These are phyloP conservation scores for Suhomyces kilbournensis DNA, from an alignment of 805 yeast genomes.

Conservation along the genomic window DNA sequence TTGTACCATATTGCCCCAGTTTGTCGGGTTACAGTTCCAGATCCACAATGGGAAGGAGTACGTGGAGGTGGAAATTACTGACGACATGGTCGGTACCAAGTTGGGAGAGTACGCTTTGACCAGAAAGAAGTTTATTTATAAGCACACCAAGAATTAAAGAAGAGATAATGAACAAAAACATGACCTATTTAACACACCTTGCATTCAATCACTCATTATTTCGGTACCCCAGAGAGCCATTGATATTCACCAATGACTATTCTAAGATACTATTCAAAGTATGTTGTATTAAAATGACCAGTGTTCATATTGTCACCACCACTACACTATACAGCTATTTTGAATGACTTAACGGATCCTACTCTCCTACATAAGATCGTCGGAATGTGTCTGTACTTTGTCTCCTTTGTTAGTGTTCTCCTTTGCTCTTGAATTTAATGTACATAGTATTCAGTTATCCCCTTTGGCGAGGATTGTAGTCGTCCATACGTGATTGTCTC, in stretches of 20 bases:
- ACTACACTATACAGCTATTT: too few relatives aligned
- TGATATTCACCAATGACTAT: not conserved
- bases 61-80: conserved; percentile 80
- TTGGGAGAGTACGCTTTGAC: conserved; percentile 96
- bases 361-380: too few relatives aligned
- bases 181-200: too few relatives aligned
- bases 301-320: not conserved
- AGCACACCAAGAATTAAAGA: conserved; percentile 65
- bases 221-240: too few relatives aligned
- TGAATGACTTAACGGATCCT: too few relatives aligned
- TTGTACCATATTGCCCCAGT: conserved; percentile 92
- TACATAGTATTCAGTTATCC: not conserved
- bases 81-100: conserved; percentile 96
- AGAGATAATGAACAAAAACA: too few relatives aligned
- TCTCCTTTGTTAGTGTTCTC: not conserved
- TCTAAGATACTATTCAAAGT: not conserved
- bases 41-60: conserved; percentile 96
- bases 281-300: not conserved
- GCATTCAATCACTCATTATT: too few relatives aligned
- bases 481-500: conserved; percentile 67
- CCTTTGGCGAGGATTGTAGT: conserved; percentile 33
- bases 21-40: conserved; percentile 91
- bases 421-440: not conserved
- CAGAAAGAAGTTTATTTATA: conserved; percentile 80
- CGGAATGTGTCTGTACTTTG: not conserved